Conservation (phyloP, 129 eudicot genomes). For the Rutidosis leptorrhynchoides region DNA sequence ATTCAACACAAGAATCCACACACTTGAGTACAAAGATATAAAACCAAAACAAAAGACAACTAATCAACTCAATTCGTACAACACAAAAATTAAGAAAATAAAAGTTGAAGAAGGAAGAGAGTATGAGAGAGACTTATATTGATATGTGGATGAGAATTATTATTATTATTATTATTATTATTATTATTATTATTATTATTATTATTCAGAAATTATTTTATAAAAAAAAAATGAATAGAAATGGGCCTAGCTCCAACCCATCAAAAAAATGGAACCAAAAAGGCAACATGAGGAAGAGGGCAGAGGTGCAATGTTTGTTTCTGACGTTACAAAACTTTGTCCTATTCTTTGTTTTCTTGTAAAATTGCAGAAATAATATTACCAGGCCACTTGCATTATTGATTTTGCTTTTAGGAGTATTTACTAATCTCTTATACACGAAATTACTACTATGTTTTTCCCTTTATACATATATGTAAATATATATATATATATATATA, state of each 20-base stretch:
- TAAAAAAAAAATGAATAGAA: slow-evolving; percentile 3
- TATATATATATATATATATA: not conserved
- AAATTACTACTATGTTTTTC: slow-evolving; percentile 29
- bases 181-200: too few species aligned
- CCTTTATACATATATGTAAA: slow-evolving; percentile 1
- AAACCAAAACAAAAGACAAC: slow-evolving; percentile 39
- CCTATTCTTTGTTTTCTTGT: slow-evolving; percentile 56
- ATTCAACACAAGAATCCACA: slow-evolving; percentile 40
- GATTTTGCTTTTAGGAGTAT: slow-evolving; percentile 38
- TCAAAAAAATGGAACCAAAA: slow-evolving; percentile 33
- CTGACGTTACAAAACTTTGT: slow-evolving; percentile 55
- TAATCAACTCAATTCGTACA: slow-evolving; percentile 17
- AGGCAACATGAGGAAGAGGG: slow-evolving; percentile 40
- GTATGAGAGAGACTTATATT: slow-evolving; percentile 16
- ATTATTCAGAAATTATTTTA: too few species aligned
- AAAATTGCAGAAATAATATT: slow-evolving; percentile 21
- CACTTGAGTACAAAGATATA: slow-evolving; percentile 36
- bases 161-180: too few species aligned
- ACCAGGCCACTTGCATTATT: slow-evolving; percentile 46
- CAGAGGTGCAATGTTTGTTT: slow-evolving; percentile 31
- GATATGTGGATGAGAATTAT: slow-evolving; percentile 37
- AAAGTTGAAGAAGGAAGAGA: slow-evolving; percentile 12
- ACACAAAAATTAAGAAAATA: slow-evolving; percentile 6
- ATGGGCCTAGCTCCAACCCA: slow-evolving; percentile 39
- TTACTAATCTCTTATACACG: slow-evolving; percentile 29